Evolutionary conservation across 768 basidiomycete genomes (phyloP).

Genomic region (Russula dissimulans): DNA sequence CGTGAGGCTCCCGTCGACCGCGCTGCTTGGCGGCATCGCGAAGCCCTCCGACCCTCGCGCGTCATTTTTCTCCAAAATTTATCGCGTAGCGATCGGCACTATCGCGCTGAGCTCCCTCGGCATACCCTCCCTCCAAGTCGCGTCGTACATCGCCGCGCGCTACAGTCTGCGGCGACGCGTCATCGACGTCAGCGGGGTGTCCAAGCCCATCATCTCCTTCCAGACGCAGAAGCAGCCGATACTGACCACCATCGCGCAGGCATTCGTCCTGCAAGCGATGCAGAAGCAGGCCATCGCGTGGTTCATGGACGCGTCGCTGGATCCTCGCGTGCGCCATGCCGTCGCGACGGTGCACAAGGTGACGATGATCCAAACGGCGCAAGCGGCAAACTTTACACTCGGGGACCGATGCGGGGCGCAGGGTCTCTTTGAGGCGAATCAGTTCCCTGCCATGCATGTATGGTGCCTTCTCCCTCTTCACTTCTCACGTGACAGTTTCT

Average conservation of each 20-base stretch:
- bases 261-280: conserved; percentile 38
- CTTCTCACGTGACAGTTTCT: conserved; percentile 6
- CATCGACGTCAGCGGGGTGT: conserved; percentile 32
- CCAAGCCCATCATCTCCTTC: conserved; percentile 49
- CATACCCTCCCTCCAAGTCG: conserved; percentile 42
- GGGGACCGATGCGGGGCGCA: conserved; percentile 60
- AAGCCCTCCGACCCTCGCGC: conserved; percentile 9
- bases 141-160: conserved; percentile 46
- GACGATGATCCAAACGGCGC: conserved; percentile 30
- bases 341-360: conserved; percentile 49
- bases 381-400: conserved; percentile 36
- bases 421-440: conserved; percentile 56
- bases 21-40: conserved; percentile 22
- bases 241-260: conserved; percentile 41
- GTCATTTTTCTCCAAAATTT: conserved; percentile 19
- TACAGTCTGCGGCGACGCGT: conserved; percentile 50
- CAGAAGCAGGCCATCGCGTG: conserved; percentile 33
- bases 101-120: conserved; percentile 20
- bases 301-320: conserved; percentile 32
- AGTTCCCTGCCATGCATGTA: conserved; percentile 48
- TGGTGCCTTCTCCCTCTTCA: conserved; percentile 26
- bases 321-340: conserved; percentile 44
- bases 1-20: conserved; percentile 24
- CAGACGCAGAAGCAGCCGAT: conserved; percentile 59
- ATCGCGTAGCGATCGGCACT: conserved; percentile 22